phyloP scores from a whole-genome alignment of 257 asterid species.

The Cruciata laevipes region DNA sequence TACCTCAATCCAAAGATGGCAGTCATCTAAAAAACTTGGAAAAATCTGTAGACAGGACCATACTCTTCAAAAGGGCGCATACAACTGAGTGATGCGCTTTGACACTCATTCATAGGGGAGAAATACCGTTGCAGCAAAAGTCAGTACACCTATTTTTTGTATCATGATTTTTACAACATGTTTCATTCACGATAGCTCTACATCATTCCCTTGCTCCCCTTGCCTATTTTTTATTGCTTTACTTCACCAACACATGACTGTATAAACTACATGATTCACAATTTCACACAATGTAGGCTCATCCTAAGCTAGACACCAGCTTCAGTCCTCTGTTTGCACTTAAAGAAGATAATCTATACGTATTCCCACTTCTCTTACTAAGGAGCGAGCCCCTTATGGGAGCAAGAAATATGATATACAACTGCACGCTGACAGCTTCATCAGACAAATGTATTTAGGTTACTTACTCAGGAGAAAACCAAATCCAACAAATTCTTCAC shows the following conservation, averaged over 20 bases:
- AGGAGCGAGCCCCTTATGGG: not conserved
- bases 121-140: not conserved
- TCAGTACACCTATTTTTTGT: not conserved
- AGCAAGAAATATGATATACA: too few relatives aligned
- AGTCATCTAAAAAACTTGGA: not conserved
- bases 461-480: not conserved
- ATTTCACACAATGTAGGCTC: not conserved
- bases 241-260: not conserved
- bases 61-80: not conserved
- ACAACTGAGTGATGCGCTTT: not conserved
- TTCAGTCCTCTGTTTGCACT: not conserved
- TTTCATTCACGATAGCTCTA: too few relatives aligned
- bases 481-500: not conserved
- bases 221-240: not conserved
- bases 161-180: too few relatives aligned
- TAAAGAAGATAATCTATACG: not conserved
- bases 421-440: not conserved
- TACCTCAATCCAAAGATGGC: not conserved
- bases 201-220: too few relatives aligned
- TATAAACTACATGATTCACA: not conserved
- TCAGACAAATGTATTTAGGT: not conserved
- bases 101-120: not conserved
- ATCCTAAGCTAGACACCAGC: not conserved
- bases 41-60: not conserved
- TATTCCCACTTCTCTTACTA: not conserved